Evolutionary conservation across 768 basidiomycete genomes (phyloP), one percentile per base, ranked within the genome.

Genomic region (Tephrocybe sp.): DNA sequence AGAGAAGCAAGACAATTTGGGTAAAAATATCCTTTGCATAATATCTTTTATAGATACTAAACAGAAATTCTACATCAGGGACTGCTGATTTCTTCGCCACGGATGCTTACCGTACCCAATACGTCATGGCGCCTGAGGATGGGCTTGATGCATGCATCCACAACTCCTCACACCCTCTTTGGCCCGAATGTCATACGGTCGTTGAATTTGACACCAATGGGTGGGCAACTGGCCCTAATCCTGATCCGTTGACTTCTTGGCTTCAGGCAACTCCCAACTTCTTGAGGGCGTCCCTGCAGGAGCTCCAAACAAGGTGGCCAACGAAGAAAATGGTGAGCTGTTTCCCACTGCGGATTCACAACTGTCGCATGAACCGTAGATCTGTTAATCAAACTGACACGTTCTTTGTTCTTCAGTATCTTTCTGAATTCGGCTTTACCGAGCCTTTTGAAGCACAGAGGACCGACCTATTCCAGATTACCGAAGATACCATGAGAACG

Each of bases 31-130:
- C 31, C 17, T 10, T 4, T 2, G 4, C n/a, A 17, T 31, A 16
- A 34, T 14, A n/a, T 33, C 38, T 35, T 4, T 17, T n/a, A 16
- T n/a, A n/a, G n/a, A 16, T n/a, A 6, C 14, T n/a, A n/a, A 45
- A 48, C 33, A 31, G 6, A 26, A 26, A 3, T 30, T 20, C 26
- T 6, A 10, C 35, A 34, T 12, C 44, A 74, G 75, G 77, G 6
- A 71, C 74, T 2, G 77, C 77, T 5, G 79, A 82, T 55, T 82
- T 80, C 56, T 80, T 72, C 53, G 78, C 77, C 11, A 79, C 77
- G 19, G 78, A 80, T 48, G 64, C 74, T 1, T 78, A 78, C 41
- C 66, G 74, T 13, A 70, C 69, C 1, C 69, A 67, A 32, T 77
- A 58, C 55, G 58, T 76, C 31, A 53, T 68, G 13, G 78, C 75